Percentiles rank a stretch among this genome's conserved stretches.
phyloP scores from a whole-genome alignment of 345 rosid species.

The Excoecaria agallocha region DNA sequence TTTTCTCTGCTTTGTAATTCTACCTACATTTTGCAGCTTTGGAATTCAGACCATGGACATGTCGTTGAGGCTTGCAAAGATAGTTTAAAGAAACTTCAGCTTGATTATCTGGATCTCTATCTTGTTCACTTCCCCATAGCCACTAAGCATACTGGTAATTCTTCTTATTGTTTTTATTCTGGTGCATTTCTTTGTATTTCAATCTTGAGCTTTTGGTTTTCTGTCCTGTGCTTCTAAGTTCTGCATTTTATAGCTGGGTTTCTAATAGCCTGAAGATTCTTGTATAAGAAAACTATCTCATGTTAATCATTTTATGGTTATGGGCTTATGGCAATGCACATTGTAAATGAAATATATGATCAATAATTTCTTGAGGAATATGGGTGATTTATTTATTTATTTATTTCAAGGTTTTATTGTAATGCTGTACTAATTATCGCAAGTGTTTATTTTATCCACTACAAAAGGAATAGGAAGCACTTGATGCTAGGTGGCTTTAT shows the following conservation, averaged over 20 bases:
- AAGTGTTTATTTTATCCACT: neutral
- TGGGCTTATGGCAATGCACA: neutral
- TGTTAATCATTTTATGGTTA: neutral
- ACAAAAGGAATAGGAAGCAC: neutral
- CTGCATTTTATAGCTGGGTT: neutral
- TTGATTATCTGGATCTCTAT: constrained; percentile 82
- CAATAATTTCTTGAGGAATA: neutral
- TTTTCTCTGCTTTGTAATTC: neutral
- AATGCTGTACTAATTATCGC: neutral
- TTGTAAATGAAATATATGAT: neutral
- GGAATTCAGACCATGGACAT: constrained; percentile 98
- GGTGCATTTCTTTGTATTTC: neutral
- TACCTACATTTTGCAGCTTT: constrained; percentile 47
- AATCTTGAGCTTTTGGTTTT: neutral
- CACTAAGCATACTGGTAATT: constrained; percentile 69
- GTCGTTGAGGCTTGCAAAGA: constrained; percentile 80
- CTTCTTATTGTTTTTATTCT: neutral
- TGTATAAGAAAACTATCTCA: neutral
- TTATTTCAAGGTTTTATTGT: neutral
- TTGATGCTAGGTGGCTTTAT: neutral
- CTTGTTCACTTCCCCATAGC: constrained; percentile 89
- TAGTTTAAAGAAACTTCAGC: constrained; percentile 83
- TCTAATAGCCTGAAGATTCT: neutral
- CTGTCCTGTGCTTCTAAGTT: neutral
- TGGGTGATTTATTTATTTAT: neutral